These are phyloP conservation scores for Pelargonium fulgidum DNA, from an alignment of 441 rosid genomes.

Conservation along the genomic window DNA sequence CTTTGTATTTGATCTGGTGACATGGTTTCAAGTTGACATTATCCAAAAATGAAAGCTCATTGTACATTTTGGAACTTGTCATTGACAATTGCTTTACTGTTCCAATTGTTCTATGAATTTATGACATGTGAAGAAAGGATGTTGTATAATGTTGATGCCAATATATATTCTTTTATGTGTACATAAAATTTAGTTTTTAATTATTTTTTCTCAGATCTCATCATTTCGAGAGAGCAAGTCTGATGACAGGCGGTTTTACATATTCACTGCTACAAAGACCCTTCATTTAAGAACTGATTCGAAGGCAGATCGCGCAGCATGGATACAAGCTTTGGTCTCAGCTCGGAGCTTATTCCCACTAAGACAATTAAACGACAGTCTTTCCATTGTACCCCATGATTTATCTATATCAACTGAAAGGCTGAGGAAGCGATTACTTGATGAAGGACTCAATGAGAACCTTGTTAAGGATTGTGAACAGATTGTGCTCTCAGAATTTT, in stretches of 20 bases:
- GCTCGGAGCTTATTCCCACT: constrained; percentile 51
- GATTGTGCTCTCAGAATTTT: constrained; percentile 77
- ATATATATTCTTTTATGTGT: no score
- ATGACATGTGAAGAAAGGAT: no score
- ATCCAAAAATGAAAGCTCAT: no score
- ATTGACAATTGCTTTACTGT: no score
- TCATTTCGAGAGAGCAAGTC: constrained; percentile 94
- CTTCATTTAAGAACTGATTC: constrained; percentile 89
- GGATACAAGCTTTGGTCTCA: constrained; percentile 84
- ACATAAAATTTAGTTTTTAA: no score
- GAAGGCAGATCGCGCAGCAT: constrained; percentile 68
- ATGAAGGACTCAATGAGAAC: constrained; percentile 58
- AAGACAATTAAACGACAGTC: constrained; percentile 46
- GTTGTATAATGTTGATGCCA: no score
- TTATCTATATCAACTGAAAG: constrained; percentile 61
- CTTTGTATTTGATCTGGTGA: no score
- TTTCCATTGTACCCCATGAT: constrained; percentile 50
- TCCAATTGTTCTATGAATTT: no score
- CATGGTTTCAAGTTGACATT: no score
- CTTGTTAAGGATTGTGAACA: constrained; percentile 77
- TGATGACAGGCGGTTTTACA: constrained; percentile 80
- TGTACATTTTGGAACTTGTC: no score
- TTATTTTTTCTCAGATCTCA: constrained; percentile 51
- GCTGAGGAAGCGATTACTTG: constrained; percentile 53
- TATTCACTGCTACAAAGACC: constrained; percentile 85